Base-by-base conservation (phyloP, 306 rosid species). In the Clitoria ternatea region DNA sequence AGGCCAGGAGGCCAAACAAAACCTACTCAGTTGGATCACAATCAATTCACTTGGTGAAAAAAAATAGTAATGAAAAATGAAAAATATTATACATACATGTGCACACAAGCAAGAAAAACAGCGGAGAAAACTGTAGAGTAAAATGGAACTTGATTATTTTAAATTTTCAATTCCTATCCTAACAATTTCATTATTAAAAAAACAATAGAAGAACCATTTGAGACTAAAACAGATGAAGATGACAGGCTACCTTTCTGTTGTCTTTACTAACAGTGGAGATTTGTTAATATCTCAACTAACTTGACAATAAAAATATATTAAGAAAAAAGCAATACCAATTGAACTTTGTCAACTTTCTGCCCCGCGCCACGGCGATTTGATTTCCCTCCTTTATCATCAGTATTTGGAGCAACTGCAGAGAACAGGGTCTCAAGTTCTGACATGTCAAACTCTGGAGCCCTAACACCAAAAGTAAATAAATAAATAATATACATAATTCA, bases 381-480 rank as follows among this genome's bases (percentile, higher is more conserved):
- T 76, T 81, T 86, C 57, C 89, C 86, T 64, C 85, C 90, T 37
- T 76, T 43, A 44, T 24, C 36, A 43, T 75, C 83, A 35, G 91
- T 54, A 84, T 67, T 86, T 82, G 99, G 96, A 42, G 84, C 56
- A 69, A 74, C 74, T 13, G 96, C 85, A 60, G 97, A 89, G 82
- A 95, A 95, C 81, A 89, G 95, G 74, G 77, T 87, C 85, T 95
- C 97, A 55, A 95, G 95, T 81, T 95, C 99, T 71, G 91, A 80
- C 96, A 89, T 91, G 84, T 95, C 99, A 80, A 95, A 87, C 82
- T 95, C 99, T 24, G 99, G 97, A 79, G 96, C 88, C 90, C 99
- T 95, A 73, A 72, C 68, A 85, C 76, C 67, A 48, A 84, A 62
- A 40, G 37, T 42, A 29, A 50, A 66, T 45, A 30, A 59, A 42